Evolutionary conservation across 2,329 filamentous ascomycete genomes (phyloP).

Genomic region (Aspergillus pseudotamarii): DNA sequence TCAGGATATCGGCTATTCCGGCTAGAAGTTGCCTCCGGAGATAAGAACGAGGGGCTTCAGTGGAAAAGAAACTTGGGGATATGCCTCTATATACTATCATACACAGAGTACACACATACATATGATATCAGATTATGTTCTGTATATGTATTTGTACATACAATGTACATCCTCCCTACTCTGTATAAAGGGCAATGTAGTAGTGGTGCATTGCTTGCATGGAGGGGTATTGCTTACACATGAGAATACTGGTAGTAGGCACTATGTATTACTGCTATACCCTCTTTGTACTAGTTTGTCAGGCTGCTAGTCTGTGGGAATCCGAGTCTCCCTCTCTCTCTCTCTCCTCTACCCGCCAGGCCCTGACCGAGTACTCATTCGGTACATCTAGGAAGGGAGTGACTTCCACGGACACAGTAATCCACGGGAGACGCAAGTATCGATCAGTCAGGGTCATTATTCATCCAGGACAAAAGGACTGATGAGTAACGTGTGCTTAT

Average conservation of each 20-base stretch:
- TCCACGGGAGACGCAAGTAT: neutral
- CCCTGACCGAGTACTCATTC: neutral
- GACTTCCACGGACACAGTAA: neutral
- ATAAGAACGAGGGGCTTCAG: neutral
- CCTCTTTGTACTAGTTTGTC: neutral
- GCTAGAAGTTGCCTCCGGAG: neutral
- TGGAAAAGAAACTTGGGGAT: neutral
- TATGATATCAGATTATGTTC: neutral
- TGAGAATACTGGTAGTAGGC: neutral
- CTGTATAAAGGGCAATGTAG: neutral
- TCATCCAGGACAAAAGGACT: slow-evolving; percentile 12
- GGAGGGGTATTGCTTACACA: slow-evolving; percentile 3
- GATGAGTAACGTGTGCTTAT: slow-evolving; percentile 18
- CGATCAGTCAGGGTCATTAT: slow-evolving; percentile 5
- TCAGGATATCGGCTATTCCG: slow-evolving; percentile 4
- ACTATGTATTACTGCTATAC: neutral
- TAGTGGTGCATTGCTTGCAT: neutral
- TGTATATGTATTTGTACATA: neutral
- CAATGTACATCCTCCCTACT: neutral
- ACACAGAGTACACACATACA: neutral
- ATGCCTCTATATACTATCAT: neutral
- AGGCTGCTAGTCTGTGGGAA: neutral
- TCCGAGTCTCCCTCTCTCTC: neutral
- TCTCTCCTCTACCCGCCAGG: neutral
- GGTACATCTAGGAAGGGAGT: neutral